Evolutionary conservation across 1,284 basidiomycete genomes (phyloP).

Genomic region (Coniferiporia sulphurascens): DNA sequence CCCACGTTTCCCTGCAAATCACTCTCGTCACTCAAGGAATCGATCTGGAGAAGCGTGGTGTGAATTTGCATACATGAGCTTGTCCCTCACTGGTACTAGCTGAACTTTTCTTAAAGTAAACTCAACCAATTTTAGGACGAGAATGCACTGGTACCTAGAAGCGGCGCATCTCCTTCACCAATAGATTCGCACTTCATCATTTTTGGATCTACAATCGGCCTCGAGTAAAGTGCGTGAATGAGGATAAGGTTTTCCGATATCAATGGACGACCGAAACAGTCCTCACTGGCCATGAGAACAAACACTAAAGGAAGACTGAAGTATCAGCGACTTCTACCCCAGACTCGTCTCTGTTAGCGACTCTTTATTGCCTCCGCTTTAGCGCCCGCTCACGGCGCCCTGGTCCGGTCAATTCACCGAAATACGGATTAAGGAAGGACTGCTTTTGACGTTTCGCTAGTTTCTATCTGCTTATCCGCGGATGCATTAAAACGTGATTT

Average conservation of each 20-base stretch:
- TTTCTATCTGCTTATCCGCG: background rate
- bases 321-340: no score
- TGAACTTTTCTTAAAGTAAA: no score
- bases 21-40: background rate
- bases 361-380: no score
- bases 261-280: no score
- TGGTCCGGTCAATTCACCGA: background rate
- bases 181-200: background rate
- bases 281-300: no score
- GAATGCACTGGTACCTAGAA: no score
- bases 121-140: no score
- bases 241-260: background rate
- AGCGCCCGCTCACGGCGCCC: background rate
- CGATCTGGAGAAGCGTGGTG: background rate
- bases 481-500: background rate
- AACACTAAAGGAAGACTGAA: no score
- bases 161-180: no score
- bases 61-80: background rate
- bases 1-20: background rate
- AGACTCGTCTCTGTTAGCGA: no score
- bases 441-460: background rate
- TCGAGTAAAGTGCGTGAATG: background rate
- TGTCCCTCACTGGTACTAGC: background rate
- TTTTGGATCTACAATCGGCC: background rate
- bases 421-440: background rate